These are phyloP conservation scores for Sphaceloma murrayae DNA, from an alignment of 2,329 filamentous ascomycete species.

Conservation along the genomic window DNA sequence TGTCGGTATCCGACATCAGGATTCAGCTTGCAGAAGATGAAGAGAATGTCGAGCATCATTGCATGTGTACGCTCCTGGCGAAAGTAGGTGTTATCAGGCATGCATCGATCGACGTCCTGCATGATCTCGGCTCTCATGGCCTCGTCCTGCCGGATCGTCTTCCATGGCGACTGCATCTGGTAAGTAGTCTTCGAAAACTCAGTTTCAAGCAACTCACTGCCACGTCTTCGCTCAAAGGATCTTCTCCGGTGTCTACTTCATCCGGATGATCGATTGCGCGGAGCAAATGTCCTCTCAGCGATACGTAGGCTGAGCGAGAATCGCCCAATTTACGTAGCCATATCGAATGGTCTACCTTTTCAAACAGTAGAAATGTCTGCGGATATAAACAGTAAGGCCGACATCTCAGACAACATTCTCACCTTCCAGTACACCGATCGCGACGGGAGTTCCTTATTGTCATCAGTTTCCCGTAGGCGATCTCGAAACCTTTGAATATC, in stretches of 20 bases:
- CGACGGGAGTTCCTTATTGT: conserved; percentile 49
- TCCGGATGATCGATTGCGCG: conserved; percentile 78
- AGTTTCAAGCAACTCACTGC: conserved; percentile 40
- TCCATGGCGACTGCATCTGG: conserved; percentile 70
- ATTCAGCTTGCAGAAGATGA: conserved; percentile 90
- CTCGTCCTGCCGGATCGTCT: conserved; percentile 76
- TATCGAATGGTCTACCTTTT: conserved; percentile 51
- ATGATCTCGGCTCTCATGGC: conserved; percentile 75
- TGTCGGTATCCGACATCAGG: conserved; percentile 86
- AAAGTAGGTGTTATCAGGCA: conserved; percentile 88
- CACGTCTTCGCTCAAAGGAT: conserved; percentile 78
- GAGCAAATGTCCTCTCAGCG: conserved; percentile 63
- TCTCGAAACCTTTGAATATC: conserved; percentile 26
- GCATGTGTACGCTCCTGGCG: conserved; percentile 67
- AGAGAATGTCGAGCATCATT: conserved; percentile 79
- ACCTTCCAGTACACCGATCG: conserved; percentile 86
- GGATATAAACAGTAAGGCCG: too few relatives aligned
- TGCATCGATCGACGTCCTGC: conserved; percentile 82
- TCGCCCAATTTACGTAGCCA: conserved; percentile 62
- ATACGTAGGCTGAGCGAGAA: conserved; percentile 63
- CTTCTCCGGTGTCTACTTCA: conserved; percentile 61
- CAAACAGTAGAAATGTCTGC: conserved; percentile 72
- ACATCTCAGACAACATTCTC: too few relatives aligned
- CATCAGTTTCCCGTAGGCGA: conserved; percentile 23
- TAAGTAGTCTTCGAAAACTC: too few relatives aligned